Evolutionary conservation across 1,284 basidiomycete species (phyloP).

Genomic region (Ceratobasidium sp.): DNA sequence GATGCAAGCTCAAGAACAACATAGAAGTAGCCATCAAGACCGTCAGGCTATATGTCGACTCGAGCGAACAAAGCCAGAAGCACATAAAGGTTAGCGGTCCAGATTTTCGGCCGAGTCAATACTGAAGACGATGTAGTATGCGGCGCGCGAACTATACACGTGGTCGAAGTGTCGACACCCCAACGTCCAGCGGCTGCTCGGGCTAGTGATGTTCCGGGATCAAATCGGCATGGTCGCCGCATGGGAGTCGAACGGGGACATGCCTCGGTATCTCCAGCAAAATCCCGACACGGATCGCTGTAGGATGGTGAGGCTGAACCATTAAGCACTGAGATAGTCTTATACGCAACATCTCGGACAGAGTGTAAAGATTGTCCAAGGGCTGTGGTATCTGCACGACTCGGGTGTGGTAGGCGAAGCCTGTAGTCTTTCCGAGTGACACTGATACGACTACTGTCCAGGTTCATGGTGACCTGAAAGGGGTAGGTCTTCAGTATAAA

Average conservation of each 20-base stretch:
- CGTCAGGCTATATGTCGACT: too few species aligned
- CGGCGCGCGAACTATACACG: constrained; percentile 1
- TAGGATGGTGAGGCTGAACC: neutral
- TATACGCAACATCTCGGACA: neutral
- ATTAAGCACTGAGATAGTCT: neutral
- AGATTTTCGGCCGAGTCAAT: too few species aligned
- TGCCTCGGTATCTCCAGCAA: neutral
- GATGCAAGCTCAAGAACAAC: too few species aligned
- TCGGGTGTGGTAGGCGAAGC: neutral
- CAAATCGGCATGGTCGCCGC: constrained; percentile 7
- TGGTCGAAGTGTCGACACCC: constrained; percentile 12
- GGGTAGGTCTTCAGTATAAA: neutral
- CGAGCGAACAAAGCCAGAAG: too few species aligned
- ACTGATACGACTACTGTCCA: neutral
- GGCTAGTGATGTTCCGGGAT: constrained; percentile 2
- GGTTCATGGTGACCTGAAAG: constrained; percentile 40
- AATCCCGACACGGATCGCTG: constrained; percentile 7
- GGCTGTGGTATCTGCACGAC: neutral
- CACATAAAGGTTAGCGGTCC: too few species aligned
- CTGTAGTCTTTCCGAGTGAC: neutral
- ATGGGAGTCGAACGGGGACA: constrained; percentile 3
- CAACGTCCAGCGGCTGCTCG: constrained; percentile 1
- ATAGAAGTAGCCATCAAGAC: too few species aligned
- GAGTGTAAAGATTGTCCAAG: neutral
- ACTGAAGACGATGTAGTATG: neutral